These are phyloP conservation scores for Sclerotinia sclerotiorum DNA, from an alignment of 2,329 filamentous ascomycete species.

Conservation along the genomic window DNA sequence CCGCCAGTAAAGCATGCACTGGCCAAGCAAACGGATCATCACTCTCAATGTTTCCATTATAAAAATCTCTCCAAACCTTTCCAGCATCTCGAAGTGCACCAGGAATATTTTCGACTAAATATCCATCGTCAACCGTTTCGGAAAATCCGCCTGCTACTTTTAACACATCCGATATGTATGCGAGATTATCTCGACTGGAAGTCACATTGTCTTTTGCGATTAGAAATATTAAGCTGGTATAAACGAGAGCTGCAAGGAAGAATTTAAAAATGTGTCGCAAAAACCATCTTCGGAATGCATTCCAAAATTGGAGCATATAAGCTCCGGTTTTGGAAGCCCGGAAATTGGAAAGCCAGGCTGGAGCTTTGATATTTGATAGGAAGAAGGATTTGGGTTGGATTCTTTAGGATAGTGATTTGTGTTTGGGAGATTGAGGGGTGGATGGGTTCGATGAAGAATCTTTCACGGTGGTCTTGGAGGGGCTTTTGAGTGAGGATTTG, in stretches of 20 bases:
- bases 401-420: too few relatives aligned
- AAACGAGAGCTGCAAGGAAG: fast-evolving
- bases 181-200: not conserved
- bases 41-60: not conserved
- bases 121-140: not conserved
- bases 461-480: not conserved
- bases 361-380: not conserved
- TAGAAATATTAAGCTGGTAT: not conserved
- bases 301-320: not conserved
- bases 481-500: not conserved
- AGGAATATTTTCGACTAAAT: not conserved
- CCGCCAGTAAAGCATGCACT: not conserved
- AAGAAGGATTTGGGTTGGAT: not conserved
- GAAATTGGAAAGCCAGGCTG: not conserved
- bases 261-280: not conserved
- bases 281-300: not conserved
- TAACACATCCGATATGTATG: not conserved
- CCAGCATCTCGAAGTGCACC: not conserved
- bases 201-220: not conserved
- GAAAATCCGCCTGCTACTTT: not conserved
- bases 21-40: not conserved
- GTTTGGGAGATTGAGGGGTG: not conserved
- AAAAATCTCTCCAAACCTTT: not conserved
- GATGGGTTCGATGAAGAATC: not conserved
- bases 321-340: not conserved